Evolutionary conservation across 768 basidiomycete genomes (phyloP).

Genomic region (Amanita brunnescens): DNA sequence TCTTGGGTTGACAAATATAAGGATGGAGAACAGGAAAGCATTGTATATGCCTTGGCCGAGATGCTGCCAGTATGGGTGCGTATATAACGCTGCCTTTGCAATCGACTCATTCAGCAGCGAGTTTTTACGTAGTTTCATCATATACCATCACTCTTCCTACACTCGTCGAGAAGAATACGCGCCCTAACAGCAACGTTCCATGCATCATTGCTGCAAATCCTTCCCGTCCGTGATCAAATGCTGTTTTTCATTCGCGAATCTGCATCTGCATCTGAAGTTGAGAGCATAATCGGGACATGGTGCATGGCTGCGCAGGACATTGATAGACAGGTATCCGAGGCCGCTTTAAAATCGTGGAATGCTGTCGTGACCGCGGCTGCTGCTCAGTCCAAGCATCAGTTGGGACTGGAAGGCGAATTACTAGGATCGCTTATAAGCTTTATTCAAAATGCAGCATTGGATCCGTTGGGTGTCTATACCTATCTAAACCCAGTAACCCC

Average conservation of each 20-base stretch:
- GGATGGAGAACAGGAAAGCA: constrained; percentile 32
- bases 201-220: constrained; percentile 50
- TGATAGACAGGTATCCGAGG: constrained; percentile 49
- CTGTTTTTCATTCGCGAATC: constrained; percentile 41
- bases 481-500: constrained; percentile 58
- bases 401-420: not conserved
- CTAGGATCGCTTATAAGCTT: constrained; percentile 37
- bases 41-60: constrained; percentile 35
- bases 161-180: constrained; percentile 72
- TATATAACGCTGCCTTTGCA: constrained; percentile 10
- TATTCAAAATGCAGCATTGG: constrained; percentile 43
- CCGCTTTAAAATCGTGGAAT: constrained; percentile 49
- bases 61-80: constrained; percentile 91
- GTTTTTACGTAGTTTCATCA: constrained; percentile 62
- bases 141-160: constrained; percentile 70
- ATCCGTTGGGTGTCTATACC: constrained; percentile 50
- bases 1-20: constrained; percentile 54
- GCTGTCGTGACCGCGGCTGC: constrained; percentile 16
- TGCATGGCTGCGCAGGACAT: constrained; percentile 61
- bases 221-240: constrained; percentile 38
- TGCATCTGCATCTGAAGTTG: constrained; percentile 39
- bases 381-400: not conserved
- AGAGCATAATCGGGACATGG: constrained; percentile 66
- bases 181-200: constrained; percentile 54
- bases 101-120: constrained; percentile 4